Conservation (phyloP, 176 grass and related monocot species). For the barley (Hordeum vulgare) region MorexV3_pseudomolecules_assembly NC_058522.1:139345525-139346024, state of each 20-base stretch:
- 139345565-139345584: conserved; percentile 51
- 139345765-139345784: conserved; percentile 44
- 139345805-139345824: conserved; percentile 66
- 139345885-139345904: conserved; percentile 52
- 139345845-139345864: conserved; percentile 38
- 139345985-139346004: conserved; percentile 24
- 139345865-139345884: conserved; percentile 56
- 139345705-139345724: conserved; percentile 52
- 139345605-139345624: no score
- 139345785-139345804: conserved; percentile 83
- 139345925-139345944: conserved; percentile 73
- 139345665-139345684: conserved; percentile 60
- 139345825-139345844: conserved; percentile 66
- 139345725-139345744: conserved; percentile 71
- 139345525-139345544: conserved; percentile 52
- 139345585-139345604: conserved; percentile 47
- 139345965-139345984: conserved; percentile 19
- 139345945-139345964: conserved; percentile 47
- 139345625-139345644: conserved; percentile 52
- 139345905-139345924: conserved; percentile 70
- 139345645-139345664: conserved; percentile 53
- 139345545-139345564: conserved; percentile 34
- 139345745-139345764: conserved; percentile 90
- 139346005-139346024: conserved; percentile 29
- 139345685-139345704: conserved; percentile 48